Evolutionary conservation across 2,329 filamentous ascomycete species (phyloP).

Genomic region (Stagonosporopsis cucurbitacearum): DNA sequence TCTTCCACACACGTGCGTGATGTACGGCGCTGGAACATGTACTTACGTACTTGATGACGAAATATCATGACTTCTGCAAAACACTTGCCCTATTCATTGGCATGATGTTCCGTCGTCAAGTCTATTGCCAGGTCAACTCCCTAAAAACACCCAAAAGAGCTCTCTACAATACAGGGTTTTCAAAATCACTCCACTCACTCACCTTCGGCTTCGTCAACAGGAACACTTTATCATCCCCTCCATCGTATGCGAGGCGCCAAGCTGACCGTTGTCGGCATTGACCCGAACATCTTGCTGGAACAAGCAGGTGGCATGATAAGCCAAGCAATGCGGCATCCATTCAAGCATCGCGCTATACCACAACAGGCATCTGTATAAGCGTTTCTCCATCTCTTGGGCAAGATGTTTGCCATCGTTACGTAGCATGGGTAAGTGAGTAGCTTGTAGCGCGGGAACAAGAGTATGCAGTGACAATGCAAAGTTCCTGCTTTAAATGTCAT

Average conservation of each 20-base stretch:
- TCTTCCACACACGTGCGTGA: not conserved
- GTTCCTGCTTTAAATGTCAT: not conserved
- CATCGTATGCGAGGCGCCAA: constrained; percentile 12
- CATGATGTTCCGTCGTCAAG: no score
- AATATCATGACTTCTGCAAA: no score
- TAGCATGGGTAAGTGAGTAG: constrained; percentile 21
- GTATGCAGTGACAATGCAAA: not conserved
- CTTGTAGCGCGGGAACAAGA: constrained; percentile 1
- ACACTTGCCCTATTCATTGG: no score
- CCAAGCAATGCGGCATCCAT: constrained; percentile 22
- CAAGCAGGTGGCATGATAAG: constrained; percentile 35
- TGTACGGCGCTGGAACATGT: not conserved
- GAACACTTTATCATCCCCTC: not conserved
- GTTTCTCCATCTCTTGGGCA: constrained; percentile 19
- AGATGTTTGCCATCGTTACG: constrained; percentile 21
- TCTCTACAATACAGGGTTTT: not conserved
- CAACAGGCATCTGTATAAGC: constrained; percentile 34
- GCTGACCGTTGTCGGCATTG: constrained; percentile 1
- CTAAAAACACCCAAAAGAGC: not conserved
- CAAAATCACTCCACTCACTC: constrained; percentile 7
- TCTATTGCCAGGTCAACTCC: not conserved
- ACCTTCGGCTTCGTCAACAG: not conserved
- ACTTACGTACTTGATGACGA: no score
- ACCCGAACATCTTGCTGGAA: constrained; percentile 23
- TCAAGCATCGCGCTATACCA: constrained; percentile 27